Evolutionary conservation across 2,329 filamentous ascomycete genomes (phyloP), one percentile per base, ranked within the genome.

Genomic region (Chlorencoelia australis): DNA sequence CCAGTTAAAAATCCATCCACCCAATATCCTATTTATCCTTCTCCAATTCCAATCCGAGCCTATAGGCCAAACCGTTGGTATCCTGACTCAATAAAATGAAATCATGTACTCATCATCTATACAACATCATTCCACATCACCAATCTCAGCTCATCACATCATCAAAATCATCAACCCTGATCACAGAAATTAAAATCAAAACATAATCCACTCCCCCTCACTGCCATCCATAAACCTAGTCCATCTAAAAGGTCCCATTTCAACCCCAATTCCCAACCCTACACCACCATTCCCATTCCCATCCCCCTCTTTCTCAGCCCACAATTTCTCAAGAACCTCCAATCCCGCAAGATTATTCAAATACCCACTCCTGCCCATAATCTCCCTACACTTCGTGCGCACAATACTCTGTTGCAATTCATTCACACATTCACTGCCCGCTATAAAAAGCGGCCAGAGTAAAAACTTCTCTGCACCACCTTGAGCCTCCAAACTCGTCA

Each of bases 391-490:
- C 49, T 87, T 80, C 47, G 75, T 70, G 35, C 87, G 76, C 35
- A 95, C 81, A 40, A 88, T 75, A 39, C 75, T 73, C 45, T 88
- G 82, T 53, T 94, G 83, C 33, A 78, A 66, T 51, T 83, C 76
- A 47, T 85, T 81, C 44, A 91, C 80, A 51, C 86, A 94, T 63
- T 95, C 89, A 15, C 84, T 87, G 14, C 88, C 88, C 1, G 82
- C 79, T 35, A 95, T 81, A 57, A 95, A 94, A 3, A 95, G 70
- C 3, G 89, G 88, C 89, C 88, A 95, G 7, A 95, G 73, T 7
- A 95, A 64, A 57, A 94, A 94, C 55, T 94, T 93, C 38, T 94
- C 82, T 24, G 81, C 79, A 31, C 69, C 72, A 50, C 73, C 77
- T 26, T 72, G 81, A 3, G 79, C 71, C 43, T 84, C 78, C 24